phyloP scores from a whole-genome alignment of 208 protist genomes.

The Trypanosoma scelopori region DNA sequence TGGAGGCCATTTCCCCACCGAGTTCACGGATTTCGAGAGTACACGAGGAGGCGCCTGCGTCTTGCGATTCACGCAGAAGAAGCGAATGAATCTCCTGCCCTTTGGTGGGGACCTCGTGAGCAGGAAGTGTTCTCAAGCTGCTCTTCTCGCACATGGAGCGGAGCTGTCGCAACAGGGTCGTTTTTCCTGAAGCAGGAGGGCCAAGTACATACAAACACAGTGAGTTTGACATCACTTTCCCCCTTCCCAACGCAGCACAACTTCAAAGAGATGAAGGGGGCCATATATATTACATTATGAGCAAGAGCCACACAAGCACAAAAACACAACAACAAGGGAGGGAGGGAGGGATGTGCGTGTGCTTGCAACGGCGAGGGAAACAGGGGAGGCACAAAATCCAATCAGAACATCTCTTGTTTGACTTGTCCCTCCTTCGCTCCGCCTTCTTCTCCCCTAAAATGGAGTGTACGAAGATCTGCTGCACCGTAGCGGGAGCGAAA shows the following conservation, averaged over 20 bases:
- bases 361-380: not conserved
- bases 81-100: slow-evolving; percentile 68
- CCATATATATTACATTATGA: not conserved
- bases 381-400: not conserved
- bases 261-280: slow-evolving; percentile 1
- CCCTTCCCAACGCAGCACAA: not conserved
- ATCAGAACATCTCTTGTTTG: not conserved
- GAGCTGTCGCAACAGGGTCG: slow-evolving; percentile 61
- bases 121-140: slow-evolving; percentile 25
- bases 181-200: slow-evolving; percentile 65
- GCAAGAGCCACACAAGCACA: not conserved
- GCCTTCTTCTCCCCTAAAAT: slow-evolving; percentile 1
- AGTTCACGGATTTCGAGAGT: slow-evolving; percentile 69
- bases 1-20: slow-evolving; percentile 47
- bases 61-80: slow-evolving; percentile 17
- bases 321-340: not conserved
- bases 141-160: slow-evolving; percentile 31
- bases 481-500: slow-evolving; percentile 3
- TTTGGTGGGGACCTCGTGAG: slow-evolving; percentile 45
- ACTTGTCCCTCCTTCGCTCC: not conserved
- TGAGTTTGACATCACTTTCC: slow-evolving; percentile 13
- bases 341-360: not conserved
- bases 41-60: not conserved
- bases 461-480: not conserved
- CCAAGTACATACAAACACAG: slow-evolving; percentile 64